Evolutionary conservation across 2,329 filamentous ascomycete species (phyloP).

Genomic region (Epicoccum nigrum): DNA sequence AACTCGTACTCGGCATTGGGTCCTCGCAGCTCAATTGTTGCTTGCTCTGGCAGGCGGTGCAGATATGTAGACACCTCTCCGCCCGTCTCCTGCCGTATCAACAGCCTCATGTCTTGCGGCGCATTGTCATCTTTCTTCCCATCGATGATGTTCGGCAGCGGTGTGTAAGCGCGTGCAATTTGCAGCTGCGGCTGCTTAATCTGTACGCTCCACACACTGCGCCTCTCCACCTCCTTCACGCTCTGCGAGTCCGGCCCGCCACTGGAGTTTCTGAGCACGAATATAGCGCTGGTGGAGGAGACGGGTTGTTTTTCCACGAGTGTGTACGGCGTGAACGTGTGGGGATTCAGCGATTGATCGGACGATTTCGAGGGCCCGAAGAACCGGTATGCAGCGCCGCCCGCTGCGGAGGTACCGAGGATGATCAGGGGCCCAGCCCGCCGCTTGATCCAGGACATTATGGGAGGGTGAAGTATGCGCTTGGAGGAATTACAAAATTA

Average conservation of each 20-base stretch:
- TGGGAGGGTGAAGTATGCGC: conserved; percentile 1
- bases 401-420: conserved; percentile 41
- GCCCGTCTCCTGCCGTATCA: conserved; percentile 76
- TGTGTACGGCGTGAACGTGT: conserved; percentile 69
- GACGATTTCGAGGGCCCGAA: conserved; percentile 26
- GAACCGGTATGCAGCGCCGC: conserved; percentile 45
- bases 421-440: conserved; percentile 39
- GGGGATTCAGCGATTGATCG: conserved; percentile 58
- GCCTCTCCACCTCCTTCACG: conserved; percentile 55
- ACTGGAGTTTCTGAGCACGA: conserved; percentile 62
- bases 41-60: conserved; percentile 65
- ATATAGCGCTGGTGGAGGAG: conserved; percentile 71
- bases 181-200: conserved; percentile 94
- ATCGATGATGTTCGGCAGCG: conserved; percentile 67
- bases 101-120: conserved; percentile 65
- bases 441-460: conserved; percentile 40
- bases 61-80: conserved; percentile 90
- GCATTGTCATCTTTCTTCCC: conserved; percentile 32
- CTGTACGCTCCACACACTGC: conserved; percentile 85
- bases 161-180: conserved; percentile 90
- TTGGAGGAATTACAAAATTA: neutral
- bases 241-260: conserved; percentile 37
- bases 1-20: conserved; percentile 73
- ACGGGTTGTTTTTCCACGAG: conserved; percentile 67
- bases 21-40: conserved; percentile 76